Percentiles rank a stretch among this genome's conserved stretches.
Evolutionary conservation across 1,139 yeast genomes (phyloP).

Genomic region (Blastobotrys apis): DNA sequence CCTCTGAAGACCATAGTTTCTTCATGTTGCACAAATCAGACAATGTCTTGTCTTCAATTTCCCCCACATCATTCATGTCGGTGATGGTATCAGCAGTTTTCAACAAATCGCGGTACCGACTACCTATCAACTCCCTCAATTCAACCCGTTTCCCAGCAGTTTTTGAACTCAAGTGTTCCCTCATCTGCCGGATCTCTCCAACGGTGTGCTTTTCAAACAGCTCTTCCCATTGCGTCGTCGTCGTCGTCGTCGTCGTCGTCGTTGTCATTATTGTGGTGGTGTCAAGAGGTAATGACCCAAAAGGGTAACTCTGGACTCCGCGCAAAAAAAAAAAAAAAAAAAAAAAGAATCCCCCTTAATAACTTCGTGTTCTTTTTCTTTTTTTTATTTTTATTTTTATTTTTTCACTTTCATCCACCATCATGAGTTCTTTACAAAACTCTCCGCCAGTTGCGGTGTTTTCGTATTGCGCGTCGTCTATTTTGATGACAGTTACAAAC

Average conservation of each 20-base stretch:
- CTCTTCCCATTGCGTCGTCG: constrained; percentile 26
- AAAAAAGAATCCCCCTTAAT: too few relatives aligned
- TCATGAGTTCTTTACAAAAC: constrained; percentile 11
- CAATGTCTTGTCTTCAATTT: constrained; percentile 24
- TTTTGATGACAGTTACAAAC: constrained; percentile 96
- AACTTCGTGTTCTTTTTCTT: background rate
- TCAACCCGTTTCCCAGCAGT: constrained; percentile 39
- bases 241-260: background rate
- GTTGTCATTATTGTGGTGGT: background rate
- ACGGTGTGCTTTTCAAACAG: constrained; percentile 26
- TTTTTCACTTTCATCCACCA: background rate
- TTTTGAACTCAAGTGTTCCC: constrained; percentile 21
- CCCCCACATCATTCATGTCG: constrained; percentile 46
- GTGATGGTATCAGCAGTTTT: constrained; percentile 66
- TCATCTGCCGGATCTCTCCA: constrained; percentile 26
- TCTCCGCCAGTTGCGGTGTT: constrained; percentile 65
- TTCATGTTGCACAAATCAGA: constrained; percentile 21
- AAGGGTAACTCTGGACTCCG: too few relatives aligned
- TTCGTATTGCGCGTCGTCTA: constrained; percentile 87
- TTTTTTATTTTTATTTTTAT: constrained; percentile 5
- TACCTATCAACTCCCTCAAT: constrained; percentile 57
- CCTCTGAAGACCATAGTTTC: constrained; percentile 21
- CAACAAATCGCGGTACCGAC: constrained; percentile 61
- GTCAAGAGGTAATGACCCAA: background rate
- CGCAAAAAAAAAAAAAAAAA: too few relatives aligned